Evolutionary conservation across 2,329 filamentous ascomycete genomes (phyloP).

Genomic region (Colletotrichum truncatum): DNA sequence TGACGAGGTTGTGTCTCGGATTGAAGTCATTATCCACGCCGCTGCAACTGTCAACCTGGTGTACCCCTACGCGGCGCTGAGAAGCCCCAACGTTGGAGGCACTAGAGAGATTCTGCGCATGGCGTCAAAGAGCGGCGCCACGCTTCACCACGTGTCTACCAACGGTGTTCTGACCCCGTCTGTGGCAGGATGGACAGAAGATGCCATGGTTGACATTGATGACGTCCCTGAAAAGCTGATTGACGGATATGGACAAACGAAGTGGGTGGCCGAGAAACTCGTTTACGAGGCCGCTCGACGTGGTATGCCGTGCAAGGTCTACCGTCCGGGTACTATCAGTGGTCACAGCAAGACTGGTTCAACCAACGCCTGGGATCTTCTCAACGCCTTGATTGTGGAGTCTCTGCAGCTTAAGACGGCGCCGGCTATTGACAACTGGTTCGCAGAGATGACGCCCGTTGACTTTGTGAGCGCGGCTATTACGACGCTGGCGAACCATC

Average conservation of each 20-base stretch:
- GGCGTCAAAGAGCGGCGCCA: slow-evolving; percentile 72
- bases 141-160: slow-evolving; percentile 81
- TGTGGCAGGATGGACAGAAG: slow-evolving; percentile 75
- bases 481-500: slow-evolving; percentile 73
- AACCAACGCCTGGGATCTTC: slow-evolving; percentile 80
- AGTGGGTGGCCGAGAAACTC: slow-evolving; percentile 83
- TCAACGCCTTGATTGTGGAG: slow-evolving; percentile 80
- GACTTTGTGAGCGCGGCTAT: slow-evolving; percentile 83
- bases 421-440: slow-evolving; percentile 78
- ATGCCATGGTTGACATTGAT: slow-evolving; percentile 71
- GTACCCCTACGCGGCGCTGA: slow-evolving; percentile 81
- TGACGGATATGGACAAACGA: slow-evolving; percentile 82
- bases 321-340: slow-evolving; percentile 80
- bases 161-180: slow-evolving; percentile 82
- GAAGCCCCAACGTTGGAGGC: slow-evolving; percentile 81
- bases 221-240: slow-evolving; percentile 74
- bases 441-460: slow-evolving; percentile 84
- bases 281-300: slow-evolving; percentile 74
- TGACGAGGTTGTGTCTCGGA: slow-evolving; percentile 68
- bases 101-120: slow-evolving; percentile 79
- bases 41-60: slow-evolving; percentile 83
- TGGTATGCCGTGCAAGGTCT: slow-evolving; percentile 75
- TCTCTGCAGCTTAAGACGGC: slow-evolving; percentile 77
- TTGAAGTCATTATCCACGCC: slow-evolving; percentile 80
- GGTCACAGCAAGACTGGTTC: slow-evolving; percentile 80